Conservation (phyloP, 2,329 filamentous ascomycete genomes). For the Catunica adiposa region DNA sequence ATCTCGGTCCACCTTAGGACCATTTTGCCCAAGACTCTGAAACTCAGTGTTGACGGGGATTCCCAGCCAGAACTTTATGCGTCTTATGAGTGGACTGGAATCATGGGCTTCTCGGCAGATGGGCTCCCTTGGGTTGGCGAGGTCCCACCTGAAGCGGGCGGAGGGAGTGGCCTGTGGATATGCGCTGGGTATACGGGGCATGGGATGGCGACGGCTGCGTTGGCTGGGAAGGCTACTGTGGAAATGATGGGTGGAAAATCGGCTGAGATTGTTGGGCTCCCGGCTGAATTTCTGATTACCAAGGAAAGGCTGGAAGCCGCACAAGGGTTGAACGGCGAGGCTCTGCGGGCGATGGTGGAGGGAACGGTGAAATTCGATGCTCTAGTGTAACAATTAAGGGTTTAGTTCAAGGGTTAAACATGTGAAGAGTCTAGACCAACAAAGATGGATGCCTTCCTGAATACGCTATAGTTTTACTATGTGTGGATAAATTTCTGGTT, state of each 20-base stretch:
- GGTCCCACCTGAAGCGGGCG: conserved; percentile 37
- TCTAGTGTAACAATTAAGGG: background rate
- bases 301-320: conserved; percentile 19
- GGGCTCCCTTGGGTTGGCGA: conserved; percentile 52
- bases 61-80: conserved; percentile 32
- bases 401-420: background rate
- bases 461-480: no score
- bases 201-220: conserved; percentile 58
- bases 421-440: background rate
- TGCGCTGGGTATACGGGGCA: conserved; percentile 56
- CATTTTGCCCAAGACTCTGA: conserved; percentile 20
- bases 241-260: conserved; percentile 35
- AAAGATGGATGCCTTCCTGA: no score
- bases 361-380: conserved; percentile 7
- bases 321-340: background rate
- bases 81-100: conserved; percentile 57
- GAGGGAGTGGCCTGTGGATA: conserved; percentile 41
- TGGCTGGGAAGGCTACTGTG: conserved; percentile 48
- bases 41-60: conserved; percentile 7
- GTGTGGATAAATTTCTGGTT: no score
- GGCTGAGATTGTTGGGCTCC: conserved; percentile 27
- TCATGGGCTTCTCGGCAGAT: conserved; percentile 62
- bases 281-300: conserved; percentile 26
- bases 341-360: conserved; percentile 2
- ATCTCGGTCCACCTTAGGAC: conserved; percentile 39